Base-by-base conservation (phyloP, 176 grass and related monocot genomes). In the Musa beccarii region DNA sequence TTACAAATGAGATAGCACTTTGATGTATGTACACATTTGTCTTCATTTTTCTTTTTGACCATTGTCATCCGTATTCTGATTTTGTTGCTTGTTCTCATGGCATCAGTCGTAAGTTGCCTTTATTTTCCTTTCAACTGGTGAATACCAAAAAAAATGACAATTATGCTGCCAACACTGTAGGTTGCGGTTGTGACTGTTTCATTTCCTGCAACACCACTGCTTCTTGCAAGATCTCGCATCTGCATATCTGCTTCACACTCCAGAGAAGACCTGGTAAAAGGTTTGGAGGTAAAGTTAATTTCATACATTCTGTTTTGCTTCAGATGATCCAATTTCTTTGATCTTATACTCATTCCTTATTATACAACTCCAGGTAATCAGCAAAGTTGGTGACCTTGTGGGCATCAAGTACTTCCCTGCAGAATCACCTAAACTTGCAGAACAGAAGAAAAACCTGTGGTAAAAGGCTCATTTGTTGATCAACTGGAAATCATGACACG, bases 171-270 rank as follows among this genome's bases (percentile, higher is more conserved):
- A 56, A 25, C 3, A 63, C 10, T 59, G 19, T 69, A 95, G 91
- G 91, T 95, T 74, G 91, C 91, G n/a, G 75, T 95, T 75, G 88
- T 88, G 73, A 88, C 80, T 2, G 87, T 95, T 75, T 85, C 91
- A 69, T 95, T 95, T 71, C 91, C 91, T 26, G 91, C 91, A 0
- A 95, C 88, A 54, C 87, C 91, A 63, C 85, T 95, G 57, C 87
- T 95, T 34, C 84, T 90, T 78, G 83, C 91, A 75, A 88, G 91
- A 71, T 87, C 91, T 25, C 85, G 85, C 1, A 86, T 94, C 73
- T 94, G 91, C 79, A 94, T 94, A 78, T 94, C 88, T 56, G 88
- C 91, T 82, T 90, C 91, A 43, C 91, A 95, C 76, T 86, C 79
- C n/a, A 83, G 83, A 81, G 85, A 90, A 63, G 91, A 95, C 67